Evolutionary conservation across 805 yeast genomes (phyloP), one percentile per base, ranked within the genome.

Genomic region (Candida pseudofarinosa): DNA sequence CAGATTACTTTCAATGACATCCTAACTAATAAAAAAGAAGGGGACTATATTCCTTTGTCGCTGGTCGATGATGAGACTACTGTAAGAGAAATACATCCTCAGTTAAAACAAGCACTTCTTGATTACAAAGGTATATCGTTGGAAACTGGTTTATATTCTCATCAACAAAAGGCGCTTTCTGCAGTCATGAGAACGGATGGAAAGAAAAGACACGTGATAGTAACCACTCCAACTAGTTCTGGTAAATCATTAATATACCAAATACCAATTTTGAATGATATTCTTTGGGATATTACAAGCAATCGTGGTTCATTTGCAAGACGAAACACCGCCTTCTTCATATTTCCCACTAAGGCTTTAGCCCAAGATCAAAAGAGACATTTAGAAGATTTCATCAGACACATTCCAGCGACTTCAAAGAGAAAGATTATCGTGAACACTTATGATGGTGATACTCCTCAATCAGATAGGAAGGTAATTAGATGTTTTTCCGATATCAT

Each of bases 291-390:
- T 65, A 39, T 63, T 4, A 53, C 57, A 28, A 40, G 50, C 73
- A 40, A 70, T 58, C 35, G 65, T 66, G 8, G 66, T 65, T 26
- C 42, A 26, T 41, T 39, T n/a, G 42, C 48, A 4, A 40, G 68
- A n/a, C 20, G 47, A 0, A 53, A 76, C 3, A 86, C 95, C 0
- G 85, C 96, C 7, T 71, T 95, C 70, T 89, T 85, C 53, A 81
- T 93, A 10, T 93, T 93, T 54, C 99, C 99, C 2, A 93, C 99
- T 0, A 93, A 93, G 57, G 99, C 99, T 0, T 69, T 93, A 40
- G 98, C 99, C 0, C 99, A 93, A 57, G 99, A 93, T 68, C 99
- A 93, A 62, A 83, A 83, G 54, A 70, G 96, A 48, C 81, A 95
- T n/a, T 65, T 93, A 42, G 73, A 74, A 38, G 80, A 76, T 17